Conservation (phyloP, 805 yeast genomes). For the Nakazawaea siamensis region DNA sequence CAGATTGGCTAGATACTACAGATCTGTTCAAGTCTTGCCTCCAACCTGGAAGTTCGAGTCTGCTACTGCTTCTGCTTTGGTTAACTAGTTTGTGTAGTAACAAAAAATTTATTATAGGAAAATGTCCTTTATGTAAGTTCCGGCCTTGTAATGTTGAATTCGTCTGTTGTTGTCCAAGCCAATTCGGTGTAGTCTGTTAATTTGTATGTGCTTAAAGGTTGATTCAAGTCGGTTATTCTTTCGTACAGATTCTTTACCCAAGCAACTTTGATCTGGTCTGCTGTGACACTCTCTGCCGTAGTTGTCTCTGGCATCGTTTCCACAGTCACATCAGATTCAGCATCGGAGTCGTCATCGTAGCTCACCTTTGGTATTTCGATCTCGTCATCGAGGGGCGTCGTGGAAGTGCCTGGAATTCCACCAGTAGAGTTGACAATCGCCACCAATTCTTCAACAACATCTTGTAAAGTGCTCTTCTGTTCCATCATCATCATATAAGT, state of each 20-base stretch:
- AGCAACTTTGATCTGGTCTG: no score
- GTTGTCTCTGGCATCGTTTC: conserved; percentile 11
- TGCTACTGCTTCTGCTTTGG: conserved; percentile 99
- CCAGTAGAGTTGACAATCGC: conserved; percentile 38
- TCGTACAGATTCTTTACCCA: no score
- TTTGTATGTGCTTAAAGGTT: no score
- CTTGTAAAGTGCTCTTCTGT: conserved; percentile 16
- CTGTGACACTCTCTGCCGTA: no score
- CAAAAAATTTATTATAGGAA: no score
- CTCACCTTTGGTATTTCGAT: conserved; percentile 32
- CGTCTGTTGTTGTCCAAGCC: no score
- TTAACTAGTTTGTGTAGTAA: conserved; percentile 71
- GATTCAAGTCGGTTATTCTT: no score
- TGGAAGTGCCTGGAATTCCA: conserved; percentile 28
- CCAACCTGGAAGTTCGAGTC: conserved; percentile 99
- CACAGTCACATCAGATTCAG: conserved; percentile 15
- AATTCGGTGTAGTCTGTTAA: no score
- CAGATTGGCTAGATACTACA: conserved; percentile 99
- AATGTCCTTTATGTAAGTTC: no score
- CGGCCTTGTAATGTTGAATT: no score
- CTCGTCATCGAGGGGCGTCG: conserved; percentile 18
- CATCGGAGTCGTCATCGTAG: conserved; percentile 23
- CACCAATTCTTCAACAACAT: conserved; percentile 23
- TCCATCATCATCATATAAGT: no score
- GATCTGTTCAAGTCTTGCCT: conserved; percentile 97